phyloP scores from a whole-genome alignment of 805 yeast genomes.

The Yarrowia sp. region DNA sequence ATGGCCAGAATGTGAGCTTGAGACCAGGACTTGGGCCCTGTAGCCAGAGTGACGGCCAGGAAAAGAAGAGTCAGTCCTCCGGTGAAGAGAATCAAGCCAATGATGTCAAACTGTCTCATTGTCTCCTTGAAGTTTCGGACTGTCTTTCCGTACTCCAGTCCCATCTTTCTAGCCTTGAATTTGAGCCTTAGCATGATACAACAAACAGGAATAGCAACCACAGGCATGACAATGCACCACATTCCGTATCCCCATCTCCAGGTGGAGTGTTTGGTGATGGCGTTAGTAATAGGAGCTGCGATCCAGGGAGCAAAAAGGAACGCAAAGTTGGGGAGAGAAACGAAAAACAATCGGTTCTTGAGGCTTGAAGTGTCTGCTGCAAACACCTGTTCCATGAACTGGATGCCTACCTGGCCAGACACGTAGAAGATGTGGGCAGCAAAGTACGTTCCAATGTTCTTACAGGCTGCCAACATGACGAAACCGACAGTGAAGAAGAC shows the following conservation, averaged over 20 bases:
- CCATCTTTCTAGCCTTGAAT: neutral
- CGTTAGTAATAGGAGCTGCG: constrained; percentile 38
- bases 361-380: constrained; percentile 42
- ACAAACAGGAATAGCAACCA: constrained; percentile 58
- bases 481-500: constrained; percentile 39
- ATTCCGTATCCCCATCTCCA: constrained; percentile 42
- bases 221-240: constrained; percentile 46
- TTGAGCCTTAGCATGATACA: constrained; percentile 37
- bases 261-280: constrained; percentile 34
- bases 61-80: constrained; percentile 60
- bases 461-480: constrained; percentile 40
- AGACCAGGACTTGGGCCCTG: constrained; percentile 52
- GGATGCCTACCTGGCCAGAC: constrained; percentile 41
- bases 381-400: constrained; percentile 39
- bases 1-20: constrained; percentile 66
- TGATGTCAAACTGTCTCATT: constrained; percentile 63
- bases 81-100: constrained; percentile 57
- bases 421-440: constrained; percentile 42
- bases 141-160: neutral
- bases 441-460: constrained; percentile 39
- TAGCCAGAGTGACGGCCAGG: constrained; percentile 73
- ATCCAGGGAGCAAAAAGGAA: constrained; percentile 39
- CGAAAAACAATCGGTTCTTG: constrained; percentile 41
- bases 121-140: neutral
- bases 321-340: constrained; percentile 32